Base-by-base conservation (phyloP, 306 rosid genomes). In the Amphicarpaea edgeworthii region DNA sequence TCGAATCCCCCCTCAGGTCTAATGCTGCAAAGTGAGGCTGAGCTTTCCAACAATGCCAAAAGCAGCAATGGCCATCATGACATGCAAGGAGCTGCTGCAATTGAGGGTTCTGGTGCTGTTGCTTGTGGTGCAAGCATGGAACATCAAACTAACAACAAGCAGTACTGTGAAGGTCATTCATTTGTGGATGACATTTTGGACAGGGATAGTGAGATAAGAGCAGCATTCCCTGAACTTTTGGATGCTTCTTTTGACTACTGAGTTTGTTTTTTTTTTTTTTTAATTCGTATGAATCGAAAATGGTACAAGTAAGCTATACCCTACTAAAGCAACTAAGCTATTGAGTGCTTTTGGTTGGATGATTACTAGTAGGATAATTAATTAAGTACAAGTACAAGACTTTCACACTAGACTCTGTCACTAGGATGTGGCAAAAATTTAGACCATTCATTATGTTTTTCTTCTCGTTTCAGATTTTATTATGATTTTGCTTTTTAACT, bases 181-280 rank as follows among this genome's bases (percentile, higher is more conserved):
- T 94, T 95, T 54, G 92, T 95, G 90, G 96, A 89, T 54, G 81
- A 81, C 2, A 85, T 92, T 83, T 80, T 95, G 90, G 93, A 86
- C 38, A 89, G 77, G 47, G 98, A 95, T 50, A 86, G 72, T 82
- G 93, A 95, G 73, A 87, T 95, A 41, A 78, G 82, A 75, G 87
- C 87, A 7, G 84, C 86, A 41, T 95, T 95, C 68, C 98, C 98
- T 10, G 86, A 90, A 43, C 54, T 95, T 50, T 85, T 88, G 62
- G 95, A 89, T 76, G 91, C 40, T 42, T 84, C 89, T 85, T 87
- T 85, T 72, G 95, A 90, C 72, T 89, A 83, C 66, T 88, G 68
- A 28, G 15, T 74, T 64, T 2, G 28, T 46, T 34, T 60, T 9
- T n/a, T 38, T 21, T 61, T 2, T 10, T 26, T n/a, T n/a, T n/a